Percentiles rank a stretch among this genome's conserved stretches.
These are phyloP conservation scores for Pachyrhizus erosus DNA, from an alignment of 306 rosid genomes.

Conservation along the genomic window DNA sequence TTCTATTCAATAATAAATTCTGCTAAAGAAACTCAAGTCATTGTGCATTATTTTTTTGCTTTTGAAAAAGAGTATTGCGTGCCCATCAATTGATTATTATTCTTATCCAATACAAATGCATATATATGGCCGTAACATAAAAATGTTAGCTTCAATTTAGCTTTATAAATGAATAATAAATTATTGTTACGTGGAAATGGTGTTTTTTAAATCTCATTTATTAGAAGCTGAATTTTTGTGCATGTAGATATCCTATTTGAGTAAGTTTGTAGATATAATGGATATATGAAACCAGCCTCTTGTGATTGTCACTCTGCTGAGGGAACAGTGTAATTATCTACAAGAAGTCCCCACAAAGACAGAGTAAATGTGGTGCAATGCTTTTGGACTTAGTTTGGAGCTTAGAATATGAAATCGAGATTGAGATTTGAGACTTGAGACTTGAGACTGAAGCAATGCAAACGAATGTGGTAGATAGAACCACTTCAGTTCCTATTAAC, in stretches of 20 bases:
- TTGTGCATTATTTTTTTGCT: not conserved
- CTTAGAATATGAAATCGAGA: not conserved
- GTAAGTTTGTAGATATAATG: not conserved
- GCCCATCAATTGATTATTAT: not conserved
- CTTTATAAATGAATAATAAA: not conserved
- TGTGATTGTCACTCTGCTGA: constrained; percentile 5
- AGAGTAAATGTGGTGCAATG: constrained; percentile 22
- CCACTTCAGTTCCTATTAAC: not conserved
- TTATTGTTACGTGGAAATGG: not conserved
- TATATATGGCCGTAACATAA: not conserved
- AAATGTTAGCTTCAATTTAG: not conserved
- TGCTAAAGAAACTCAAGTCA: not conserved
- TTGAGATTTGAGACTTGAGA: too few species aligned
- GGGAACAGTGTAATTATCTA: constrained; percentile 15
- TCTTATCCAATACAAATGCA: not conserved
- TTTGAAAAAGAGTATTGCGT: not conserved
- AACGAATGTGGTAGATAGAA: not conserved
- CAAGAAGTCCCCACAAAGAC: constrained; percentile 4
- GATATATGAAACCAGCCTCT: not conserved
- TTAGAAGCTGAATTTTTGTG: not conserved
- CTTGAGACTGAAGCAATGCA: not conserved
- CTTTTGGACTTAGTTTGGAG: not conserved
- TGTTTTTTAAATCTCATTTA: not conserved
- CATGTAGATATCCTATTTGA: not conserved
- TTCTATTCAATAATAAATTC: not conserved